Evolutionary conservation across 1,284 basidiomycete species (phyloP), one percentile per base, ranked within the genome.

Genomic region (Ganoderma lingzhi): DNA sequence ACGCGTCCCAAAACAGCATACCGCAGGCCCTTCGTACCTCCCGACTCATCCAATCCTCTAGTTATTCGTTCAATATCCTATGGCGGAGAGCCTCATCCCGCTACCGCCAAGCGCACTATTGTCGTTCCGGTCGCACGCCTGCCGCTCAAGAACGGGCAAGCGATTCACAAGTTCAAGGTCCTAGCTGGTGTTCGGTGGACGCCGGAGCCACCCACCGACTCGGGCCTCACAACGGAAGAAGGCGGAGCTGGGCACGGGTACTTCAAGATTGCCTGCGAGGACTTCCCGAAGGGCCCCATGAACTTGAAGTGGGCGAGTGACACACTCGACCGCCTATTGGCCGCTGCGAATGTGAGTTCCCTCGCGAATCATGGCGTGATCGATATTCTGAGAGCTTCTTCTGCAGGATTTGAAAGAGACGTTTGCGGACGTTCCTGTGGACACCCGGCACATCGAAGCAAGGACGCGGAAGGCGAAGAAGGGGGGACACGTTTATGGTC

Each of bases 271-370:
- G 87, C 93, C 1, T 94, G 93, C 78, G 96, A 96, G 75, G 88
- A 93, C 78, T 95, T 94, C 79, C 89, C 90, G 3, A 85, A 88
- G 73, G 86, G 90, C 1, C 85, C 88, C 32, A 91, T 93, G 92
- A 97, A 97, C 80, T 80, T 96, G 74, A 96, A 96, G 79, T 95
- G 93, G 90, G 91, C 90, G 30, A 93, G 92, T 75, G 94, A 96
- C 76, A 86, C 88, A 12, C 79, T 97, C 63, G 92, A 95, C 76
- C 82, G 86, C 70, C 81, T 97, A 51, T 80, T 96, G 70, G 81
- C 80, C 15, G 90, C 91, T 75, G 93, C 95, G 15, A 96, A 96
- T 79, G 96, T 96, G 74, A 72, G 89, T 85, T 19, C 66, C 64
- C 60, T 56, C 35, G 23, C 23, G 8, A 14, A 6, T 28, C 15